Conservation (phyloP, 805 yeast genomes). For the Brettanomyces custersianus region DNA sequence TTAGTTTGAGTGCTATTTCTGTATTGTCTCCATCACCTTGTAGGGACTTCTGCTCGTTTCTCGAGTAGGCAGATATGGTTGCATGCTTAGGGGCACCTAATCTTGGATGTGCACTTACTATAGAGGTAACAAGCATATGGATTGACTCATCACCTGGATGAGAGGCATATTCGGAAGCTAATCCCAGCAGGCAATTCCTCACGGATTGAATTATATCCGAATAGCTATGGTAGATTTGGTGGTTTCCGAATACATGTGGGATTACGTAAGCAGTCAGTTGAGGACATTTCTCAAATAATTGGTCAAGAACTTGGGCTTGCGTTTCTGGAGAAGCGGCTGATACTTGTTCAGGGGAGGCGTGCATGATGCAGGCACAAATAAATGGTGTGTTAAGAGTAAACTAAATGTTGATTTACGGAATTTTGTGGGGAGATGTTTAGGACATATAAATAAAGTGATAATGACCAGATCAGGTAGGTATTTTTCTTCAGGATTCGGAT, state of each 20-base stretch:
- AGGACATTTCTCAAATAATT: constrained; percentile 59
- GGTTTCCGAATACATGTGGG: constrained; percentile 20
- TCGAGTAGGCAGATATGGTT: constrained; percentile 55
- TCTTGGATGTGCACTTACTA: constrained; percentile 88
- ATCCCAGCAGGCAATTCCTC: constrained; percentile 5
- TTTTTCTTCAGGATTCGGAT: too few species aligned
- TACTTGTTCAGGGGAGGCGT: too few species aligned
- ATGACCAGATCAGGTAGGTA: too few species aligned
- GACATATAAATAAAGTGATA: too few species aligned
- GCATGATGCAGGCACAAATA: too few species aligned
- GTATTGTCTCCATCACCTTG: constrained; percentile 32
- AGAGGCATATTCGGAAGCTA: constrained; percentile 6
- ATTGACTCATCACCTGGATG: too few species aligned
- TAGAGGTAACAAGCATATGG: constrained; percentile 35
- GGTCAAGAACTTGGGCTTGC: constrained; percentile 31
- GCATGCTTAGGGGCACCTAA: constrained; percentile 51
- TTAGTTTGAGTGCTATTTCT: constrained; percentile 42
- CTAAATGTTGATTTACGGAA: too few species aligned
- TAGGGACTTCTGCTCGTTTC: constrained; percentile 61
- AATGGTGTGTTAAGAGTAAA: too few species aligned
- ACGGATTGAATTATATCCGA: constrained; percentile 16
- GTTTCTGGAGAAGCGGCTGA: neutral
- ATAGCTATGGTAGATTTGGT: constrained; percentile 18
- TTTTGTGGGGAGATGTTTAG: too few species aligned
- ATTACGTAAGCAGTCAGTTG: constrained; percentile 30